Evolutionary conservation across 257 asterid species (phyloP).

Genomic region (Oldenlandia corymbosa): DNA sequence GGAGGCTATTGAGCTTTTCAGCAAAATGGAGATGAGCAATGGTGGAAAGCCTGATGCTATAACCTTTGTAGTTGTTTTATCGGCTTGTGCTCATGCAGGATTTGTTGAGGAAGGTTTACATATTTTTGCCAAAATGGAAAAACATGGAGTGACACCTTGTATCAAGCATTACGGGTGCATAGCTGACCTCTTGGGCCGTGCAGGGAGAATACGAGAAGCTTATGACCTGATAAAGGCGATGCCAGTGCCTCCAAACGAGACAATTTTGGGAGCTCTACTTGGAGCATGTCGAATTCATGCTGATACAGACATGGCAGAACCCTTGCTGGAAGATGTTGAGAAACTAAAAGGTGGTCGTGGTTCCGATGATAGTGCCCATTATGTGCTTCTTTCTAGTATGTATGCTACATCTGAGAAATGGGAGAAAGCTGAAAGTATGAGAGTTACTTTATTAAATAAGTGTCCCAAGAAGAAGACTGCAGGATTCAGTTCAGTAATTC

Average conservation of each 20-base stretch:
- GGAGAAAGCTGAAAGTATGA: constrained; percentile 64
- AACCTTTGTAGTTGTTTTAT: constrained; percentile 58
- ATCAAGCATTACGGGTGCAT: constrained; percentile 73
- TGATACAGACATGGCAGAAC: constrained; percentile 40
- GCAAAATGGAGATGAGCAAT: constrained; percentile 45
- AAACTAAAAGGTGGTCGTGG: constrained; percentile 19
- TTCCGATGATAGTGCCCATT: constrained; percentile 31
- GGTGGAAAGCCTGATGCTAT: constrained; percentile 46
- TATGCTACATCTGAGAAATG: constrained; percentile 72
- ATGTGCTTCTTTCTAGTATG: constrained; percentile 53
- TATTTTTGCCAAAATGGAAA: constrained; percentile 50
- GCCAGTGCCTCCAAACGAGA: constrained; percentile 58
- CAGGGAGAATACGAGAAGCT: constrained; percentile 64
- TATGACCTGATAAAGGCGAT: constrained; percentile 45
- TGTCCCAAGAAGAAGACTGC: constrained; percentile 47
- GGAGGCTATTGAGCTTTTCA: constrained; percentile 47
- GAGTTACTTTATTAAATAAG: constrained; percentile 33
- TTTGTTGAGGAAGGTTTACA: constrained; percentile 62
- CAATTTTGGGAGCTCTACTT: constrained; percentile 60
- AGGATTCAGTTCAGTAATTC: constrained; percentile 46
- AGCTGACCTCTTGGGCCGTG: constrained; percentile 72
- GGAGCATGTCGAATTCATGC: constrained; percentile 66
- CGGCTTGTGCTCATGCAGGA: constrained; percentile 85
- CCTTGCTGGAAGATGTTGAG: constrained; percentile 31
- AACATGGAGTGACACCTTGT: constrained; percentile 43